phyloP scores from a whole-genome alignment of 2,329 filamentous ascomycete genomes.

The Sphaerulina vaccinii region DNA sequence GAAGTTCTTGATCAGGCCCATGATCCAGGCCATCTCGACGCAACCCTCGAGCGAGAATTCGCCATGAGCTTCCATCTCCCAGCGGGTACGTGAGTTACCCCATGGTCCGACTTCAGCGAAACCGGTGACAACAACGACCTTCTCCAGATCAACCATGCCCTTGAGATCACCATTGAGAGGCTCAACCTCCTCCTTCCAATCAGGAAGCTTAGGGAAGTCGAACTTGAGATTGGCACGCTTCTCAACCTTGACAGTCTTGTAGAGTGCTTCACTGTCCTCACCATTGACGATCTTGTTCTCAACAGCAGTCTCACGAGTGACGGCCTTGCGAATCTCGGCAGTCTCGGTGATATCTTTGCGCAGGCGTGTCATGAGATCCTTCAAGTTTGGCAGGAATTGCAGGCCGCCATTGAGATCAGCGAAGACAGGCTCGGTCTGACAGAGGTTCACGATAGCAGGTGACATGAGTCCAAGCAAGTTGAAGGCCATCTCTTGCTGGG shows the following conservation, averaged over 20 bases:
- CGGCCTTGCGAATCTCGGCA: slow-evolving; percentile 86
- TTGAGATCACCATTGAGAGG: slow-evolving; percentile 85
- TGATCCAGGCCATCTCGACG: slow-evolving; percentile 99
- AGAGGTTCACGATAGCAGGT: slow-evolving; percentile 88
- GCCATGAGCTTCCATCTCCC: slow-evolving; percentile 98
- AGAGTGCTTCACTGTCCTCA: slow-evolving; percentile 84
- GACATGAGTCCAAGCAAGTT: slow-evolving; percentile 96
- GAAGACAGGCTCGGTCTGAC: slow-evolving; percentile 92
- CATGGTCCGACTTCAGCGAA: slow-evolving; percentile 95
- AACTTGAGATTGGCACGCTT: slow-evolving; percentile 98
- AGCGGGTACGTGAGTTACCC: slow-evolving; percentile 96
- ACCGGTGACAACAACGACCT: slow-evolving; percentile 95
- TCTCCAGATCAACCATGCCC: slow-evolving; percentile 98
- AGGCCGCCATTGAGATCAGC: slow-evolving; percentile 96
- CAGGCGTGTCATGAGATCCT: slow-evolving; percentile 88
- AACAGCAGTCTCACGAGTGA: slow-evolving; percentile 91
- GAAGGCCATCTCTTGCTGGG: slow-evolving; percentile 99
- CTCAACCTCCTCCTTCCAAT: slow-evolving; percentile 88
- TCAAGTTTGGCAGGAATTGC: slow-evolving; percentile 94
- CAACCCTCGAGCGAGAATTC: slow-evolving; percentile 97
- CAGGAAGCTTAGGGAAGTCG: slow-evolving; percentile 83
- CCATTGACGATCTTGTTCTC: slow-evolving; percentile 98
- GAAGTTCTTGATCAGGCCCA: slow-evolving; percentile 98
- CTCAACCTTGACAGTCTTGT: slow-evolving; percentile 91
- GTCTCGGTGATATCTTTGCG: slow-evolving; percentile 94